Percentiles rank a stretch among this genome's conserved stretches.
Conservation (phyloP, 805 yeast species). For the Metschnikowia amazonensis region DNA sequence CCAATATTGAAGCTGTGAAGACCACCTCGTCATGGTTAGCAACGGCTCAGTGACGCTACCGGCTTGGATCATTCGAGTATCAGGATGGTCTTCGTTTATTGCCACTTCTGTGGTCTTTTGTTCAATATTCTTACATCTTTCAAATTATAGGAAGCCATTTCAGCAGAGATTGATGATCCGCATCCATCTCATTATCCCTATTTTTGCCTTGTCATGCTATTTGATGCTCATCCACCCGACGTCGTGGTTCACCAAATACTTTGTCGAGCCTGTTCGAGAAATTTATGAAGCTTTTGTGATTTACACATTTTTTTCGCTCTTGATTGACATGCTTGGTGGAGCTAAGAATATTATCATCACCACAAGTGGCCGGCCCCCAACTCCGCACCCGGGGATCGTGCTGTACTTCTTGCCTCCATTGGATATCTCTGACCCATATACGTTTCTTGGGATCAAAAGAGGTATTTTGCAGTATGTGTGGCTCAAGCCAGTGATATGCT, state of each 20-base stretch:
- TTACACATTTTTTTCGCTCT: slow-evolving; percentile 81
- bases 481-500: slow-evolving; percentile 81
- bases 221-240: slow-evolving; percentile 46
- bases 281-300: slow-evolving; percentile 95
- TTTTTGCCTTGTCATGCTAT: slow-evolving; percentile 72
- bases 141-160: slow-evolving; percentile 80
- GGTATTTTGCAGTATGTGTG: slow-evolving; percentile 92
- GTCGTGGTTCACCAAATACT: slow-evolving; percentile 37
- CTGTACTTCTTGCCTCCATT: slow-evolving; percentile 50
- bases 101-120: slow-evolving; percentile 22
- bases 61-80: slow-evolving; percentile 18
- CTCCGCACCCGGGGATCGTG: slow-evolving; percentile 57
- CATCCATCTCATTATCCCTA: slow-evolving; percentile 76
- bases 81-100: slow-evolving; percentile 21
- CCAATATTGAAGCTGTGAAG: background rate
- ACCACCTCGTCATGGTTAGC: background rate
- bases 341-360: slow-evolving; percentile 77
- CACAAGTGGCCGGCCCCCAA: slow-evolving; percentile 69
- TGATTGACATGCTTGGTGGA: slow-evolving; percentile 86
- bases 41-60: slow-evolving; percentile 15
- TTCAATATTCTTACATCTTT: slow-evolving; percentile 32
- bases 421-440: slow-evolving; percentile 83
- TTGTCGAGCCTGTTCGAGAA: slow-evolving; percentile 75
- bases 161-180: slow-evolving; percentile 84
- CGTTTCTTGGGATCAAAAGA: slow-evolving; percentile 72